Evolutionary conservation across 2,329 filamentous ascomycete species (phyloP).

Genomic region (Stagonosporopsis vannaccii): DNA sequence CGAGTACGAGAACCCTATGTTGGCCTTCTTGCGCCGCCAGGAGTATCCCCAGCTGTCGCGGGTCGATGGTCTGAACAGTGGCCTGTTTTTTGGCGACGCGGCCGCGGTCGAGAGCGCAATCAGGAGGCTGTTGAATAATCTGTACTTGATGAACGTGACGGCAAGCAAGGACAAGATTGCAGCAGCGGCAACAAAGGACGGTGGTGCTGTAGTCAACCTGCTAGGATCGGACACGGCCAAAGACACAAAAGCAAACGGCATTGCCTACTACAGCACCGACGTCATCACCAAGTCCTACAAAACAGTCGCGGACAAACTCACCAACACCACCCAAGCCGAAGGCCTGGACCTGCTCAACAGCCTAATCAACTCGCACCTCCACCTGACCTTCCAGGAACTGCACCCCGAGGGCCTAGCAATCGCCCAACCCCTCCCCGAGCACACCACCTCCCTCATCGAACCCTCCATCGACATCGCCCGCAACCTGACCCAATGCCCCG

Average conservation of each 20-base stretch:
- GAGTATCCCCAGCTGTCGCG: conserved; percentile 76
- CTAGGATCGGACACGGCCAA: conserved; percentile 66
- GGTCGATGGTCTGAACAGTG: conserved; percentile 75
- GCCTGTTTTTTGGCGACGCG: conserved; percentile 75
- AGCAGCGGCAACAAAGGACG: conserved; percentile 59
- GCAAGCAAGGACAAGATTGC: conserved; percentile 68
- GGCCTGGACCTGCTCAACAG: conserved; percentile 72
- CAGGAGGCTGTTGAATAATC: conserved; percentile 50
- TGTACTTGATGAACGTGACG: conserved; percentile 63
- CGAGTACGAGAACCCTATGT: conserved; percentile 71
- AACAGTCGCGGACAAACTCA: conserved; percentile 69
- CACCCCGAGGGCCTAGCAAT: conserved; percentile 81
- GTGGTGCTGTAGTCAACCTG: conserved; percentile 68
- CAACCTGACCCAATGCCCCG: conserved; percentile 77
- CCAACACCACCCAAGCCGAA: conserved; percentile 59
- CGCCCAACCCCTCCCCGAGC: conserved; percentile 77
- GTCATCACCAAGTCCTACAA: conserved; percentile 70
- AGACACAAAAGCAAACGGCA: conserved; percentile 68
- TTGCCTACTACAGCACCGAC: conserved; percentile 78
- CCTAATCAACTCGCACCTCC: conserved; percentile 85
- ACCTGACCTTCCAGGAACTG: conserved; percentile 81
- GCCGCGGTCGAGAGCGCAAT: conserved; percentile 54
- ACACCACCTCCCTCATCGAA: conserved; percentile 76
- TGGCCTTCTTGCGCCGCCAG: conserved; percentile 76
- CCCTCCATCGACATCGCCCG: conserved; percentile 74